A percentile compares a stretch with the other conserved stretches of the same genome.
Evolutionary conservation across 208 protist species (phyloP).

Genomic region (Porcisia hertigi): DNA sequence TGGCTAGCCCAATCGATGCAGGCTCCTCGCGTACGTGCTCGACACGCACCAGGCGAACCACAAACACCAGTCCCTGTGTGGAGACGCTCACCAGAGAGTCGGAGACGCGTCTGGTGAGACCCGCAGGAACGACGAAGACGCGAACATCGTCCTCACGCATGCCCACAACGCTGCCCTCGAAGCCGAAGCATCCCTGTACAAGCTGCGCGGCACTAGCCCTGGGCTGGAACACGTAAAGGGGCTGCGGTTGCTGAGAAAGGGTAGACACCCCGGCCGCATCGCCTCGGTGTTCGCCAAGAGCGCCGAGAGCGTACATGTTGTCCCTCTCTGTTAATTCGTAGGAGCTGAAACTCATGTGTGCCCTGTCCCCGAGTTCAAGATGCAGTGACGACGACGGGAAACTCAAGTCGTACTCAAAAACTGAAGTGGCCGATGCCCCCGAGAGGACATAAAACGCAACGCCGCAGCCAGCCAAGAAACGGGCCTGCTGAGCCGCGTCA

Average conservation of each 20-base stretch:
- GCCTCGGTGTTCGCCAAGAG: conserved; percentile 17
- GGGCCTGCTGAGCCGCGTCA: conserved; percentile 33
- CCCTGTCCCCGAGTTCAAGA: conserved; percentile 37
- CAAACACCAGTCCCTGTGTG: conserved; percentile 41
- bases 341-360: conserved; percentile 40
- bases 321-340: conserved; percentile 42
- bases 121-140: conserved; percentile 48
- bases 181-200: conserved; percentile 44
- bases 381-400: conserved; percentile 34
- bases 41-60: conserved; percentile 57
- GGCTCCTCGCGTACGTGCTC: conserved; percentile 30
- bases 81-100: conserved; percentile 33
- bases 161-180: conserved; percentile 63
- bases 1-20: conserved; percentile 3
- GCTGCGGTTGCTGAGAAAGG: background rate
- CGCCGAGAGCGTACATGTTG: conserved; percentile 17
- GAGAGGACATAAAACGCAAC: conserved; percentile 64
- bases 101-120: conserved; percentile 24
- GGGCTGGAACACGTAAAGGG: conserved; percentile 54
- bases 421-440: conserved; percentile 42
- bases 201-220: conserved; percentile 42
- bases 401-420: conserved; percentile 54
- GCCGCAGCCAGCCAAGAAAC: conserved; percentile 60
- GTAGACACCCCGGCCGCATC: conserved; percentile 14
- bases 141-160: conserved; percentile 58